Conservation (phyloP, 805 yeast genomes). For the Kazachstania taianensis region DNA sequence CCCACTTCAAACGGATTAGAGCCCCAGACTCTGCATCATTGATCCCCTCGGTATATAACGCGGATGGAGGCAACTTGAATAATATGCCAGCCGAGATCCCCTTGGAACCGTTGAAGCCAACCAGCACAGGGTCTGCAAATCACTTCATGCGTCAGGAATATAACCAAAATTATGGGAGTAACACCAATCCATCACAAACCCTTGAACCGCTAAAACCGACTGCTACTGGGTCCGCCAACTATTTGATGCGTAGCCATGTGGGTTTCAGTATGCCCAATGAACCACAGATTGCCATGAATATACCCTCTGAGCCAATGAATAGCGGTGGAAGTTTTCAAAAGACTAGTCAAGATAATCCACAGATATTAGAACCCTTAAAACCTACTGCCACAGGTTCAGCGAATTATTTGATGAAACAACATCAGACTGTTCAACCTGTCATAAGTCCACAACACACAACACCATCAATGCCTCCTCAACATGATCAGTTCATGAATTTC, state of each 20-base stretch:
- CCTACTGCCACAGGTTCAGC: conserved; percentile 30
- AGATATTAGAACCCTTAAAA: conserved; percentile 19
- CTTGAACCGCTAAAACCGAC: conserved; percentile 28
- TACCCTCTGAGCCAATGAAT: conserved; percentile 2
- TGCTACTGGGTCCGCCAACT: conserved; percentile 34
- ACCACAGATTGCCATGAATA: background rate
- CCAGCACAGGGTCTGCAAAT: conserved; percentile 30
- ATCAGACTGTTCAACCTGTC: conserved; percentile 8
- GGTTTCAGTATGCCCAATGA: conserved; percentile 1
- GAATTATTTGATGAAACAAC: conserved; percentile 24
- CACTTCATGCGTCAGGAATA: conserved; percentile 21
- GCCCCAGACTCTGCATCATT: conserved; percentile 51
- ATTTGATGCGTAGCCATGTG: conserved; percentile 22
- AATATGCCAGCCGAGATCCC: background rate
- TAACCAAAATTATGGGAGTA: conserved; percentile 1
- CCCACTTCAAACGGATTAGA: conserved; percentile 61
- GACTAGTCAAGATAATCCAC: background rate
- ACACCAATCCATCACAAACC: background rate
- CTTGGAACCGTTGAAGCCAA: conserved; percentile 27
- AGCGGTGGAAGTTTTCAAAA: background rate
- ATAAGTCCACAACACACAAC: conserved; percentile 1
- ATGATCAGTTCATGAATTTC: conserved; percentile 8
- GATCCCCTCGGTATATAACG: conserved; percentile 4
- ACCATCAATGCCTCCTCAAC: conserved; percentile 5
- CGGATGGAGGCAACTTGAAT: background rate